These are phyloP conservation scores for Scleroderma citrinum DNA, from an alignment of 768 basidiomycete species.

Conservation along the genomic window DNA sequence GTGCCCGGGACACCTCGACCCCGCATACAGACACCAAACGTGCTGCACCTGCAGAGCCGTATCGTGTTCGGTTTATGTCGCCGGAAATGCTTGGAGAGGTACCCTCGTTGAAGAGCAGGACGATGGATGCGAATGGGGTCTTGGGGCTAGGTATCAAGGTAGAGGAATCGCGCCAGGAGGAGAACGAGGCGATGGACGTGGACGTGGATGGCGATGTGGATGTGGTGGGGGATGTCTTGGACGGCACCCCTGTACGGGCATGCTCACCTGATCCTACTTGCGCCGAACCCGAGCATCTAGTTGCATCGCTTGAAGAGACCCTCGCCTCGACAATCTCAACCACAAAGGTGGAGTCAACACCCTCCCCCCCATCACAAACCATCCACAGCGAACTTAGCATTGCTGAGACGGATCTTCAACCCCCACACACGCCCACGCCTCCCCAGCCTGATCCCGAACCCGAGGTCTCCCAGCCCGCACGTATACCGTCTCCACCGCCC, in stretches of 20 bases:
- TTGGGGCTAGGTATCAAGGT: background rate
- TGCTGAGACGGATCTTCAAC: background rate
- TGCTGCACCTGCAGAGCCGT: conserved; percentile 9
- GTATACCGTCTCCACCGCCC: conserved; percentile 25
- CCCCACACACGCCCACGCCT: background rate
- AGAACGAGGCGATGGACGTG: conserved; percentile 20
- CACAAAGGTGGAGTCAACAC: background rate
- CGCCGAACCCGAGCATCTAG: background rate
- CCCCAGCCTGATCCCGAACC: conserved; percentile 9
- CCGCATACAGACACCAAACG: conserved; percentile 9
- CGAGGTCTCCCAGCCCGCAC: conserved; percentile 5
- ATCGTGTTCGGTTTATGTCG: conserved; percentile 27
- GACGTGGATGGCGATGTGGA: conserved; percentile 8
- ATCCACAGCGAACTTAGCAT: background rate
- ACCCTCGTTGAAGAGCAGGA: conserved; percentile 5
- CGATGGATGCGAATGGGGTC: background rate
- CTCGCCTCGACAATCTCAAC: background rate
- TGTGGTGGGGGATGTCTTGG: conserved; percentile 2
- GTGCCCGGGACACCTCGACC: background rate
- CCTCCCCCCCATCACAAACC: background rate
- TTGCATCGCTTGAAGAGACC: background rate
- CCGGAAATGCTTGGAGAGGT: conserved; percentile 21
- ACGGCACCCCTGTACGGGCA: background rate
- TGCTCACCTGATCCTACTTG: background rate
- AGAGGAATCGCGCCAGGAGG: too few species aligned